Conservation (phyloP, 495 filamentous ascomycete species). For the Aspergillus campestris region DNA sequence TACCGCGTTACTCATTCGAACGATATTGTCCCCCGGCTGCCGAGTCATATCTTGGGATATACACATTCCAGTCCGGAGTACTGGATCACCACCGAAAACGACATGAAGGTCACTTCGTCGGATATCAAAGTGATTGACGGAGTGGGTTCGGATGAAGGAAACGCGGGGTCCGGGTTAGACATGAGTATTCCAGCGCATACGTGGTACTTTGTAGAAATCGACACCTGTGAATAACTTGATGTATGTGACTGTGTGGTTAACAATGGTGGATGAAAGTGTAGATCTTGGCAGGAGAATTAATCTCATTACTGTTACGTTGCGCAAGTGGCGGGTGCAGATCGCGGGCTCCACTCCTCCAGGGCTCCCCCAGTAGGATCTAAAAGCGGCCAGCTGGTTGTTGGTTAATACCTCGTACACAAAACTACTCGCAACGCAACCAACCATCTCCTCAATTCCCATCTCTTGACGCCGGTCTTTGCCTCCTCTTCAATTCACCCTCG, state of each 20-base stretch:
- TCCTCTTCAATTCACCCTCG: too few species aligned
- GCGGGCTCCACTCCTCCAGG: too few species aligned
- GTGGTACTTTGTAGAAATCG: slow-evolving; percentile 34
- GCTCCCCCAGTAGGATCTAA: too few species aligned
- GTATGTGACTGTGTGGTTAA: background rate
- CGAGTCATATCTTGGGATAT: slow-evolving; percentile 47
- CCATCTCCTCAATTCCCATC: too few species aligned
- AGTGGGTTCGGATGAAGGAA: slow-evolving; percentile 24
- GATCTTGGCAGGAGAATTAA: too few species aligned
- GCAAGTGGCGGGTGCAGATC: too few species aligned
- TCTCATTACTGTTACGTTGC: too few species aligned
- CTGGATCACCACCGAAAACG: slow-evolving; percentile 42
- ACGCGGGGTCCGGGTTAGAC: slow-evolving; percentile 24
- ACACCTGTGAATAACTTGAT: slow-evolving; percentile 7
- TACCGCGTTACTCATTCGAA: slow-evolving; percentile 60
- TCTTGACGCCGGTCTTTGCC: too few species aligned
- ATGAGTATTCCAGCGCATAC: slow-evolving; percentile 23
- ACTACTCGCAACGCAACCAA: too few species aligned
- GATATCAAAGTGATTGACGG: slow-evolving; percentile 34
- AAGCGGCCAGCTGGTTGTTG: too few species aligned
- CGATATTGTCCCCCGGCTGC: slow-evolving; percentile 59
- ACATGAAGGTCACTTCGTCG: slow-evolving; percentile 27
- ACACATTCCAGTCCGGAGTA: slow-evolving; percentile 61
- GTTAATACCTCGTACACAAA: too few species aligned
- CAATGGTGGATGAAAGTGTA: background rate